These are phyloP conservation scores for Penicillium sp. DNA, from an alignment of 2,329 filamentous ascomycete species.

Conservation along the genomic window DNA sequence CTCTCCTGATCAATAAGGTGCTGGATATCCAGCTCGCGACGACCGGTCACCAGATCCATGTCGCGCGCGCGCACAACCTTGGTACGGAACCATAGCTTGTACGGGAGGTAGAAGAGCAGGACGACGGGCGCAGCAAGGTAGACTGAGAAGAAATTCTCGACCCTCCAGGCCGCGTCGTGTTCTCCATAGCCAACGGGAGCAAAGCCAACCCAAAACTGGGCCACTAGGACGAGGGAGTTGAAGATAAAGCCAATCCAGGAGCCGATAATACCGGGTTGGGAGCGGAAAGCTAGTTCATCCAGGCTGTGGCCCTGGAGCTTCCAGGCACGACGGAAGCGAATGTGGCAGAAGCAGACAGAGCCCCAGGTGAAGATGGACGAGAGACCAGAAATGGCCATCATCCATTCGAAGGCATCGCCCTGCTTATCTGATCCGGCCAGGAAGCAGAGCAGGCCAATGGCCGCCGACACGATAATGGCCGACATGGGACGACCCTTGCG, in stretches of 20 bases:
- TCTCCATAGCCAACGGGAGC: conserved; percentile 61
- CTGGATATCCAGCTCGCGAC: conserved; percentile 75
- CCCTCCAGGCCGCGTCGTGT: conserved; percentile 45
- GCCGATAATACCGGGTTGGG: conserved; percentile 71
- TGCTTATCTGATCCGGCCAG: conserved; percentile 62
- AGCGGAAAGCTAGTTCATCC: conserved; percentile 72
- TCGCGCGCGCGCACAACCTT: conserved; percentile 61
- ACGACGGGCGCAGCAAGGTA: conserved; percentile 58
- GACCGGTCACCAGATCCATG: conserved; percentile 83
- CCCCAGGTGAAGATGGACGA: conserved; percentile 72
- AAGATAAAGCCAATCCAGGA: conserved; percentile 74
- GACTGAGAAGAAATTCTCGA: conserved; percentile 62
- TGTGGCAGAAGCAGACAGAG: conserved; percentile 83
- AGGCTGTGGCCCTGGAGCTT: conserved; percentile 61
- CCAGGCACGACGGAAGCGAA: conserved; percentile 86
- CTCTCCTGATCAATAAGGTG: conserved; percentile 73
- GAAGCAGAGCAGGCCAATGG: conserved; percentile 69
- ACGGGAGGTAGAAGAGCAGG: conserved; percentile 58
- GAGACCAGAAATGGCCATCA: conserved; percentile 68
- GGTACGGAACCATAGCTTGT: conserved; percentile 72
- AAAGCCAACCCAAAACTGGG: conserved; percentile 83
- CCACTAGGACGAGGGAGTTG: conserved; percentile 69
- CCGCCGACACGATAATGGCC: conserved; percentile 63
- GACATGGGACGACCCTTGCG: conserved; percentile 72
- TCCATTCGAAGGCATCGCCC: conserved; percentile 67